A percentile compares a stretch with the other conserved stretches of the same genome.
Conservation (phyloP, 441 rosid genomes). For the Metrosideros polymorpha region DNA sequence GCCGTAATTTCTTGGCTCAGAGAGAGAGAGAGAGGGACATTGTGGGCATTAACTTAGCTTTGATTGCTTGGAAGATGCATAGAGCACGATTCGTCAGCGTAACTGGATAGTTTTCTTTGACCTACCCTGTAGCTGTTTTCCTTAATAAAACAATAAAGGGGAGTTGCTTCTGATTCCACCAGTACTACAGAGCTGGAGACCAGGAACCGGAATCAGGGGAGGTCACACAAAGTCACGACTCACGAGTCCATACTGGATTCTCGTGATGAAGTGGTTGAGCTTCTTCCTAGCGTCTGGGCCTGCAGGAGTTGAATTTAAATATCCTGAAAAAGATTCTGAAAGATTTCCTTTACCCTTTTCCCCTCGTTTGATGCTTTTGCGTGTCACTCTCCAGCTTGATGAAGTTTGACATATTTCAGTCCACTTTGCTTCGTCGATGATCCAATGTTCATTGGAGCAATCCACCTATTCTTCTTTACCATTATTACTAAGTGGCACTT, state of each 20-base stretch:
- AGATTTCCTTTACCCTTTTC: neutral
- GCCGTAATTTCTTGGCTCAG: neutral
- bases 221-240: neutral
- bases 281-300: neutral
- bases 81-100: neutral
- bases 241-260: neutral
- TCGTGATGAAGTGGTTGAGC: neutral
- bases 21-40: neutral
- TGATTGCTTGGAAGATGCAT: neutral
- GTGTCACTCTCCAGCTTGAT: neutral
- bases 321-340: neutral
- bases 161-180: too few relatives aligned
- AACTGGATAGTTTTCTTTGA: neutral
- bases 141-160: too few relatives aligned
- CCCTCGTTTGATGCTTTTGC: neutral
- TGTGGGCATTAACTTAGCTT: neutral
- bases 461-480: neutral
- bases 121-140: neutral
- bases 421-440: neutral
- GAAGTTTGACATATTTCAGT: neutral
- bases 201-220: neutral
- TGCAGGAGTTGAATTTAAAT: neutral
- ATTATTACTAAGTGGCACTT: neutral
- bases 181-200: too few relatives aligned
- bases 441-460: neutral